Base-by-base conservation (phyloP, 768 basidiomycete species). In the Naganishia onofrii region DNA sequence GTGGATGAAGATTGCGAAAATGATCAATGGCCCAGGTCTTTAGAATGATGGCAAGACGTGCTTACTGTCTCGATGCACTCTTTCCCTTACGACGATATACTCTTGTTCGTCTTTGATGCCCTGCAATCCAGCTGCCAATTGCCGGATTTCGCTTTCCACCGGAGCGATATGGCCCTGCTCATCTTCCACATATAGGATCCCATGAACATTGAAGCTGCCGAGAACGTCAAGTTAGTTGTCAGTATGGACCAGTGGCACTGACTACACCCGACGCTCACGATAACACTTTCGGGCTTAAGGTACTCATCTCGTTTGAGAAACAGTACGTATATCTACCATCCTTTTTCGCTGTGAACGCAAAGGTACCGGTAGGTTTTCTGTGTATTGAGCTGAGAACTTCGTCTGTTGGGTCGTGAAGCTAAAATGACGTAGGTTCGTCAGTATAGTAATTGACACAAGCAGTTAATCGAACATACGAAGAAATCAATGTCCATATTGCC, bases 281-380 rank as follows among this genome's bases (percentile, higher is more conserved):
- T 78, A 98, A 88, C 74, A 90, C 87, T 82, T 99, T 98, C 83
- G 96, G 92, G 55, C 93, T 90, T 76, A 97, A 89, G 31, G 92
- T 88, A 76, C 91, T 93, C 95, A 98, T 97, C 81, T 93, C 92
- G 80, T 99, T 99, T 34, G 93, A 95, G 86, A 98, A 99, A 83
- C 96, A 99, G 77, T 97, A 96, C 76, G 92, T 89, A 78, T 93
- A 88, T 58, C 92, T 84, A 0, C 96, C 96, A 74, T 96, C 90
- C 76, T 84, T 86, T 70, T 89, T 87, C 26, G 93, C 93, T 13
- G 92, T 95, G 74, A 95, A 88, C 34, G 92, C 88, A 63, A 88
- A 84, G 10, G 91, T 90, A 0, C 96, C 96, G 6, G 94, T 96
- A 54, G 92, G 89, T 79, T 93, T 87, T 79, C 89, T 88, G 58